These are phyloP conservation scores for Rhizophagus clarus DNA, from an alignment of 192 early-diverging fungal species.

Conservation along the genomic window DNA sequence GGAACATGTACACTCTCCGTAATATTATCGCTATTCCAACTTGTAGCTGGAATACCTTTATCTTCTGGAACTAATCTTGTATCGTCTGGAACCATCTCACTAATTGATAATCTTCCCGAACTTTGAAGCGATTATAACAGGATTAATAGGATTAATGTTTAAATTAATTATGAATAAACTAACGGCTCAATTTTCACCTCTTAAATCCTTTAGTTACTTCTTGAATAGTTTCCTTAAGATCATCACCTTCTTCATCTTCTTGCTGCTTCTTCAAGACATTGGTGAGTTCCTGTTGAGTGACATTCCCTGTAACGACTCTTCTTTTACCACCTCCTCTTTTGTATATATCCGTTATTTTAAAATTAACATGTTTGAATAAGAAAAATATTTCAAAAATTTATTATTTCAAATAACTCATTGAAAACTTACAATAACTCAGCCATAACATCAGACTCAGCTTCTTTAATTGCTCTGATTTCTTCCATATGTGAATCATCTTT, in stretches of 20 bases:
- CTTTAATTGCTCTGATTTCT: slow-evolving; percentile 60
- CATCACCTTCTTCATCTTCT: neutral
- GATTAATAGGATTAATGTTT: neutral
- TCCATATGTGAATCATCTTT: slow-evolving; percentile 36
- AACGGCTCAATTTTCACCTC: neutral
- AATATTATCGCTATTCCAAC: neutral
- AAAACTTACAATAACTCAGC: slow-evolving; percentile 53
- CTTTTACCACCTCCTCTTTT: neutral
- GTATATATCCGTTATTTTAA: neutral
- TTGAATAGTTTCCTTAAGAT: neutral
- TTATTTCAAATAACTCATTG: neutral
- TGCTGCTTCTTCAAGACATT: neutral
- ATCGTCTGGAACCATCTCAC: neutral
- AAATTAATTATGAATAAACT: neutral
- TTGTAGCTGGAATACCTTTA: neutral
- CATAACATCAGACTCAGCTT: slow-evolving; percentile 62
- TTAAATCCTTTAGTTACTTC: neutral
- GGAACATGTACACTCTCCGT: neutral
- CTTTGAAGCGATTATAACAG: neutral
- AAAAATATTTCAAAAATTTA: neutral
- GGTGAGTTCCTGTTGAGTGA: neutral
- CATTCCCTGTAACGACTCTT: neutral
- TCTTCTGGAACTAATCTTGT: neutral
- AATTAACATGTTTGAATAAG: neutral
- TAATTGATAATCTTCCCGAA: neutral